Evolutionary conservation across 305 asterid species (phyloP), one percentile per base, ranked within the genome.

Genomic region (Plantago lanceolata): DNA sequence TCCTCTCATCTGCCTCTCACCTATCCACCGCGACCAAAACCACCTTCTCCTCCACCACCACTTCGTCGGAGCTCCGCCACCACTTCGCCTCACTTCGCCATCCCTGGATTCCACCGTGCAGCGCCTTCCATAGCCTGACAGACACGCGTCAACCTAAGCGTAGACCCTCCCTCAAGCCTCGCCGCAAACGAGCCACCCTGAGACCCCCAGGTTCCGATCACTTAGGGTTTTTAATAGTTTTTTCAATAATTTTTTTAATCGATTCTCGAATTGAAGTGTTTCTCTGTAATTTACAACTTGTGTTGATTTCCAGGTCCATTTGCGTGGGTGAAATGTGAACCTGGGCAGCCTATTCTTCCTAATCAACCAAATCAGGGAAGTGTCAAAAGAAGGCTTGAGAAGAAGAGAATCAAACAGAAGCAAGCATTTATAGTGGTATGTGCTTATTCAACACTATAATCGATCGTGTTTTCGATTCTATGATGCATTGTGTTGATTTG

Each of bases 331-430:
- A 82, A 81, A 74, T 77, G 70, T 68, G 75, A 64, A 51, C 92
- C 95, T 19, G 87, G 89, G 59, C 82, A 89, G 47, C 88, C 95
- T 47, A 80, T 85, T 64, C 72, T 52, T 65, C 78, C 84, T 19
- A 93, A 83, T 57, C 84, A 87, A 70, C 99, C 99, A 19, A 93
- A 93, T 70, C 76, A 84, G 70, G 97, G 97, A 66, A 89, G 99
- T 70, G 78, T 85, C 45, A 93, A 89, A 82, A 70, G 85, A 51
- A 85, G 97, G 78, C 84, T 82, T 28, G 95, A 84, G 89, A 93
- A 89, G 71, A 89, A 89, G 78, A 78, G 90, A 61, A 85, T 85
- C 26, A 82, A 68, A 44, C 85, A 65, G 71, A 89, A 68, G 1
- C 83, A 77, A 24, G 81, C 94, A 0, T 93, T 93, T 68, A 84